Percentiles rank a stretch among this genome's conserved stretches.
Conservation (phyloP, 163 green algal species). For the Prototheca wickerhamii region DNA sequence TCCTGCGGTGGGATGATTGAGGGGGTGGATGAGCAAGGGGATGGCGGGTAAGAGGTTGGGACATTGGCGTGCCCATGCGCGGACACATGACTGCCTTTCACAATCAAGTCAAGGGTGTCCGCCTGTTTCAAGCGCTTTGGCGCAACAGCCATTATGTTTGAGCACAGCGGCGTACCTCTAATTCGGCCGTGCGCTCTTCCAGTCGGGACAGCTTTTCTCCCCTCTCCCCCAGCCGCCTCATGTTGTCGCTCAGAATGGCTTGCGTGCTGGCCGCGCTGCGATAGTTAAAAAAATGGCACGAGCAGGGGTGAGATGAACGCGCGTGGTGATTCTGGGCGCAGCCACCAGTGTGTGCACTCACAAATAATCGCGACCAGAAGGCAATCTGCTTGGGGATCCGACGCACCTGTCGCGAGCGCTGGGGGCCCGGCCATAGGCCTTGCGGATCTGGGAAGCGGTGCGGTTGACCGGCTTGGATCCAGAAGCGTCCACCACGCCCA, state of each 20-base stretch:
- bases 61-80: too few species aligned
- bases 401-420: not conserved
- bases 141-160: not conserved
- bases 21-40: not conserved
- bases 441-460: conserved; percentile 31
- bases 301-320: too few species aligned
- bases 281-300: not conserved
- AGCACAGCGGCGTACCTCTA: conserved; percentile 9
- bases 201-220: conserved; percentile 37
- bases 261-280: not conserved
- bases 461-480: conserved; percentile 11
- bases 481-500: too few species aligned
- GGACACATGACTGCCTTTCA: too few species aligned
- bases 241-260: conserved; percentile 31
- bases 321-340: too few species aligned
- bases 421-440: conserved; percentile 25
- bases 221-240: conserved; percentile 25
- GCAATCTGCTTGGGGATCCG: too few species aligned
- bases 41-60: too few species aligned
- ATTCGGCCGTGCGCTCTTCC: conserved; percentile 25
- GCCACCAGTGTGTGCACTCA: too few species aligned
- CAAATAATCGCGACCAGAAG: too few species aligned
- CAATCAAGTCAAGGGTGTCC: too few species aligned
- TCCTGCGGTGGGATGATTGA: conserved; percentile 2
- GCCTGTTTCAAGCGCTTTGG: not conserved